These are phyloP conservation scores for Pyricularia grisea DNA, from an alignment of 2,329 filamentous ascomycete species.

Conservation along the genomic window DNA sequence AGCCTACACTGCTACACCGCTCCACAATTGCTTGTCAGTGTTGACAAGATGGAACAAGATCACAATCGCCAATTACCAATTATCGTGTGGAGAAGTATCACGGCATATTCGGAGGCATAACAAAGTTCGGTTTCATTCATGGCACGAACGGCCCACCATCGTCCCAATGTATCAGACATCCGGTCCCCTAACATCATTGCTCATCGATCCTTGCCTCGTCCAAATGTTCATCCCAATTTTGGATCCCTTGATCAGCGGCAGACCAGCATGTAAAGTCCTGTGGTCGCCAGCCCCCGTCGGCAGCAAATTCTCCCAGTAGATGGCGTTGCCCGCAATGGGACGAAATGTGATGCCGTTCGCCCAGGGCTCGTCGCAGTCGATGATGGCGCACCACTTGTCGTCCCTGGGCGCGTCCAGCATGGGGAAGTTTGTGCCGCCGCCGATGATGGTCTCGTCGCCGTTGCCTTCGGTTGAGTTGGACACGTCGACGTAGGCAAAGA, in stretches of 20 bases:
- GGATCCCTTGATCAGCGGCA: conserved; percentile 33
- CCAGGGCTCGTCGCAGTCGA: conserved; percentile 39
- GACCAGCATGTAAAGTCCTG: conserved; percentile 34
- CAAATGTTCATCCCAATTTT: conserved; percentile 45
- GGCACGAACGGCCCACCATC: conserved; percentile 6
- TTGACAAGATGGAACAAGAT: too few relatives aligned
- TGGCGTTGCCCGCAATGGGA: conserved; percentile 34
- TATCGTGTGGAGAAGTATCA: background rate
- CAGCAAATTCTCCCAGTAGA: conserved; percentile 38
- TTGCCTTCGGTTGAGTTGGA: conserved; percentile 14
- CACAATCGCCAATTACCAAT: too few relatives aligned
- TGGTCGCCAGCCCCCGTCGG: conserved; percentile 29
- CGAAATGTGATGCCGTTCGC: conserved; percentile 37
- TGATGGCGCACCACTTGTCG: conserved; percentile 30
- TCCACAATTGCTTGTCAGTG: too few relatives aligned
- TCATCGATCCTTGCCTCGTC: conserved; percentile 32
- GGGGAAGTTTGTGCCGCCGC: conserved; percentile 40
- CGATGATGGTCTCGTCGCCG: conserved; percentile 11
- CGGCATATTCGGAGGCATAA: background rate
- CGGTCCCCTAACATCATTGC: conserved; percentile 21
- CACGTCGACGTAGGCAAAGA: conserved; percentile 37
- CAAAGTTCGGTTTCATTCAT: background rate
- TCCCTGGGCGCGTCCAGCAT: conserved; percentile 26
- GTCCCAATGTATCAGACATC: conserved; percentile 12
- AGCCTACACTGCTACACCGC: too few relatives aligned